Evolutionary conservation across 176 grass and related monocot genomes (phyloP), one percentile per base, ranked within the genome.

Genomic region (Lolium perenne): DNA sequence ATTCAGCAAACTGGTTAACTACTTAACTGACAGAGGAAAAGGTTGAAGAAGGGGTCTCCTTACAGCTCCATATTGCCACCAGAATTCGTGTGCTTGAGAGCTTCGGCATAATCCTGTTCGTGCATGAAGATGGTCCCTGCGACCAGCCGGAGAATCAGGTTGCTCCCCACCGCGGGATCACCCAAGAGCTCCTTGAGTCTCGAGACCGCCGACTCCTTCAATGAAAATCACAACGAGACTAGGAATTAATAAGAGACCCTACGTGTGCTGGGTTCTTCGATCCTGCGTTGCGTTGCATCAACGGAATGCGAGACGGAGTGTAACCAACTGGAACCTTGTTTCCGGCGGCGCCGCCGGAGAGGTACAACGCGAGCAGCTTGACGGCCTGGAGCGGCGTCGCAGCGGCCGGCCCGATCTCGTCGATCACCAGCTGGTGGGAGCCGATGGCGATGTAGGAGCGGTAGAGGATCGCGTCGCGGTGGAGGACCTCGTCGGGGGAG

Each of bases 391-490:
- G 92, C 38, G 90, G 74, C 16, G 92, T 97, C 53, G 95, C 92
- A 0, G 95, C 88, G 18, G 69, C n/a, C 4, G 92, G 82, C 41
- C 92, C 86, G 72, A 97, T 91, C 90, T 97, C 95, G 56, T 78
- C 80, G 72, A 93, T 88, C 48, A 94, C 95, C 20, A 97, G n/a
- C 95, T 94, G 88, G 54, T 94, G 86, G 55, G 95, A 97, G 29
- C 92, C 86, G 25, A 93, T 83, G 54, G 91, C 95, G 86, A 97
- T 88, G 88, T 97, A 97, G 57, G 95, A 94, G 84, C 90, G 95
- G 63, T 92, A 87, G 49, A 97, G 86, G 75, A 97, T 14, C 20
- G 92, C 82, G 67, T 94, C 92, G 82, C 92, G 95, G 75, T 94
- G 82, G 88, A 91, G 7, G 49, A 89, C 55, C 6, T 91, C 92